Conservation (phyloP, 1,284 basidiomycete genomes). For the Vanrija pseudolonga region DNA sequence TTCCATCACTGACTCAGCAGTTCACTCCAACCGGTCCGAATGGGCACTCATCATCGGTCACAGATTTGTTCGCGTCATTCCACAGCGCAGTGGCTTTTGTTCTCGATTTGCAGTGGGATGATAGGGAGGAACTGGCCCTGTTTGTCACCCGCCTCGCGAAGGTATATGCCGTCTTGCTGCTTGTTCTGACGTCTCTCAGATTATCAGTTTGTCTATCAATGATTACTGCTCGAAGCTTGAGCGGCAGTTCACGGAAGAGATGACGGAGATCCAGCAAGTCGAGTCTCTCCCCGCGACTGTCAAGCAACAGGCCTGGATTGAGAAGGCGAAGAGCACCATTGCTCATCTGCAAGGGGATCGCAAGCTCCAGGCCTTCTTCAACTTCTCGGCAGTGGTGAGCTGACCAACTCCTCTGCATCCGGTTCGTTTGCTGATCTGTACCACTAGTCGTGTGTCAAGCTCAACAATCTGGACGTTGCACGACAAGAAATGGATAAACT, state of each 20-base stretch:
- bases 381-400: constrained; percentile 70
- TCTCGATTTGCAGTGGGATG: constrained; percentile 85
- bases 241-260: constrained; percentile 84
- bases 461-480: constrained; percentile 95
- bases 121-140: constrained; percentile 79
- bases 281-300: constrained; percentile 52
- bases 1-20: constrained; percentile 31
- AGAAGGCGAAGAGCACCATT: constrained; percentile 77
- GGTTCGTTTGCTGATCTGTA: too few relatives aligned
- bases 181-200: constrained; percentile 54
- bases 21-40: constrained; percentile 79
- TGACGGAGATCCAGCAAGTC: constrained; percentile 51
- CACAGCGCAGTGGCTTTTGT: constrained; percentile 86
- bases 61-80: constrained; percentile 92
- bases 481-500: constrained; percentile 86
- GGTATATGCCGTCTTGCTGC: constrained; percentile 49
- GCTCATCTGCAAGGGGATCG: constrained; percentile 72
- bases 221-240: constrained; percentile 87
- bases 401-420: neutral
- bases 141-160: constrained; percentile 86
- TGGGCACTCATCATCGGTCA: constrained; percentile 90
- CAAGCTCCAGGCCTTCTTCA: constrained; percentile 64
- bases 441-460: constrained; percentile 81
- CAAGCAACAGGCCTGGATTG: constrained; percentile 81
- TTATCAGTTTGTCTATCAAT: constrained; percentile 83